Conservation (phyloP, 352 stramenopile genomes). For the Phytophthora pini region DNA sequence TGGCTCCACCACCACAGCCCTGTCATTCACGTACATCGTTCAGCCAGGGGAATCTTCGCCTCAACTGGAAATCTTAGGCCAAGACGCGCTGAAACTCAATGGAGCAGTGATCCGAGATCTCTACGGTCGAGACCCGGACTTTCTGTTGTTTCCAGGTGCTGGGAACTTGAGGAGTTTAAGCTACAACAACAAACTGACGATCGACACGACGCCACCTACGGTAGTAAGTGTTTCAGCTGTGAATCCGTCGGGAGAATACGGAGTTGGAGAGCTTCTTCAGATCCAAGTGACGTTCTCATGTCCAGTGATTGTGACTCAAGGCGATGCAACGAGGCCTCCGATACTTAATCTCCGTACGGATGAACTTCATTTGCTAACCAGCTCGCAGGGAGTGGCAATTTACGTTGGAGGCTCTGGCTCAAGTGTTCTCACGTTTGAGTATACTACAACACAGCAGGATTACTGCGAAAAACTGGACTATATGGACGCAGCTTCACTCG, state of each 20-base stretch:
- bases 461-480: slow-evolving; percentile 79
- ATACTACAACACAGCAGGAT: slow-evolving; percentile 54
- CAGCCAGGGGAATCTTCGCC: slow-evolving; percentile 38
- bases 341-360: slow-evolving; percentile 54
- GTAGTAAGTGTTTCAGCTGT: slow-evolving; percentile 52
- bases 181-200: slow-evolving; percentile 62
- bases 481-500: slow-evolving; percentile 48
- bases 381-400: slow-evolving; percentile 42
- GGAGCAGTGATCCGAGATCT: slow-evolving; percentile 51
- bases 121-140: slow-evolving; percentile 53
- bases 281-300: slow-evolving; percentile 62
- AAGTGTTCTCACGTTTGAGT: slow-evolving; percentile 58
- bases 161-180: slow-evolving; percentile 56
- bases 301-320: slow-evolving; percentile 47
- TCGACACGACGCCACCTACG: slow-evolving; percentile 57
- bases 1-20: slow-evolving; percentile 38
- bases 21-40: slow-evolving; percentile 68
- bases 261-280: slow-evolving; percentile 55
- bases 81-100: slow-evolving; percentile 53
- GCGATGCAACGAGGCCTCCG: slow-evolving; percentile 17
- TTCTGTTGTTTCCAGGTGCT: slow-evolving; percentile 53
- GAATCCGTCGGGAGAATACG: slow-evolving; percentile 64
- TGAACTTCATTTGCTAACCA: slow-evolving; percentile 58
- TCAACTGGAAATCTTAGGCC: slow-evolving; percentile 51
- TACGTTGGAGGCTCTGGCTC: slow-evolving; percentile 68